Percentiles rank a stretch among this genome's conserved stretches.
Evolutionary conservation across 345 rosid genomes (phyloP).

Genomic region (Salix koriyanagi): DNA sequence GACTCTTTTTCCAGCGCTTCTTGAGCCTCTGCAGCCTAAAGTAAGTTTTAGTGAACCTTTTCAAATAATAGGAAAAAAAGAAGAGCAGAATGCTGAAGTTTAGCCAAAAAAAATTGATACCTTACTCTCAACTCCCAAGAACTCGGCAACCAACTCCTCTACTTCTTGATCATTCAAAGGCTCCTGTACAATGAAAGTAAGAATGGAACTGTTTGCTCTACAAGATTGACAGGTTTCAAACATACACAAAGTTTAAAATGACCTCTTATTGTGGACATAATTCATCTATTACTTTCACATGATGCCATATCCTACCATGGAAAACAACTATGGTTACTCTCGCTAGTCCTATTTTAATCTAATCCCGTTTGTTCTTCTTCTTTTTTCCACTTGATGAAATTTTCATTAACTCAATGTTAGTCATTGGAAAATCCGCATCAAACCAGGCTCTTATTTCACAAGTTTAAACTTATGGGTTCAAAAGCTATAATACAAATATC

Average conservation of each 20-base stretch:
- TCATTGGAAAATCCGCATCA: background rate
- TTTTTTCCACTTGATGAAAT: background rate
- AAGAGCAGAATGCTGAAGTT: slow-evolving; percentile 1
- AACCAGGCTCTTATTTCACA: background rate
- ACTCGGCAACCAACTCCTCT: slow-evolving; percentile 77
- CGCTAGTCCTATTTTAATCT: background rate
- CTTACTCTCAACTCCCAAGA: slow-evolving; percentile 88
- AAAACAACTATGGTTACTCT: background rate
- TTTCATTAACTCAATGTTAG: background rate
- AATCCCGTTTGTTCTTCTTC: background rate
- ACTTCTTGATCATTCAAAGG: slow-evolving; percentile 86
- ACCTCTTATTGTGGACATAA: background rate
- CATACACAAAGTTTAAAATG: background rate
- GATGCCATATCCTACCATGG: background rate
- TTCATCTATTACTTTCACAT: background rate
- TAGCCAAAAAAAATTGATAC: slow-evolving; percentile 39
- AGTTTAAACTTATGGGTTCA: background rate
- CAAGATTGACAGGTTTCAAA: background rate
- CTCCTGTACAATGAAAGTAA: slow-evolving; percentile 41
- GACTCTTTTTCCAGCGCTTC: slow-evolving; percentile 96
- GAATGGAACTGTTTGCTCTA: slow-evolving; percentile 2
- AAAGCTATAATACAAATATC: background rate
- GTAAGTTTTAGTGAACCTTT: slow-evolving; percentile 36
- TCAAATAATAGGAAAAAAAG: slow-evolving; percentile 10
- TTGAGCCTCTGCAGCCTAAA: slow-evolving; percentile 98